Conservation (phyloP, 2,329 filamentous ascomycete genomes). For the Fusarium sp. region DNA sequence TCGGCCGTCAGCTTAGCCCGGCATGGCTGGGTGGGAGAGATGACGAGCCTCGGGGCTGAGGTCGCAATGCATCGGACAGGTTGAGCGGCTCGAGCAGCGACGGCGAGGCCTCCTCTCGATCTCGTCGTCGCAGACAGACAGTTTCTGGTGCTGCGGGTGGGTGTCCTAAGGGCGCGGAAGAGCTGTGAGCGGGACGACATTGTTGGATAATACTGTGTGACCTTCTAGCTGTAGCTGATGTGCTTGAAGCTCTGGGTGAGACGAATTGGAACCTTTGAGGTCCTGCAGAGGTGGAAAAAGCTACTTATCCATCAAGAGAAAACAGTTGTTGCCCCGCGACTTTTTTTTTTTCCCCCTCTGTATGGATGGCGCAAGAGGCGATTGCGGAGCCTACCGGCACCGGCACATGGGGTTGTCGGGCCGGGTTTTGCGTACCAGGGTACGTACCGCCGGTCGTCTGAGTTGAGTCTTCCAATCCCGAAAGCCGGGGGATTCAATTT, state of each 20-base stretch:
- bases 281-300: constrained; percentile 6
- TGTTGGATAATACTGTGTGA: background rate
- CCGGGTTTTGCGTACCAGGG: background rate
- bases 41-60: constrained; percentile 45
- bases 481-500: background rate
- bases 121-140: constrained; percentile 19
- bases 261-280: constrained; percentile 18
- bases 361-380: constrained; percentile 17
- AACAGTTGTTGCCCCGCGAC: constrained; percentile 13
- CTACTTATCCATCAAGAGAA: background rate
- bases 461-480: background rate
- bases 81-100: constrained; percentile 6
- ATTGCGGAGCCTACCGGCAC: constrained; percentile 32
- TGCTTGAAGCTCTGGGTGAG: background rate
- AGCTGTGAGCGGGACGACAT: constrained; percentile 46
- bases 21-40: constrained; percentile 42
- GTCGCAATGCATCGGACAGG: constrained; percentile 46
- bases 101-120: constrained; percentile 12
- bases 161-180: constrained; percentile 42
- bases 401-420: constrained; percentile 4
- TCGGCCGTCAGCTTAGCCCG: constrained; percentile 81
- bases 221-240: background rate
- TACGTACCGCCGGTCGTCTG: constrained; percentile 4
- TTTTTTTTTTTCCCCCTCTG: constrained; percentile 29
- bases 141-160: constrained; percentile 24